Evolutionary conservation across 306 rosid species (phyloP).

Genomic region (Alnus rubra): DNA sequence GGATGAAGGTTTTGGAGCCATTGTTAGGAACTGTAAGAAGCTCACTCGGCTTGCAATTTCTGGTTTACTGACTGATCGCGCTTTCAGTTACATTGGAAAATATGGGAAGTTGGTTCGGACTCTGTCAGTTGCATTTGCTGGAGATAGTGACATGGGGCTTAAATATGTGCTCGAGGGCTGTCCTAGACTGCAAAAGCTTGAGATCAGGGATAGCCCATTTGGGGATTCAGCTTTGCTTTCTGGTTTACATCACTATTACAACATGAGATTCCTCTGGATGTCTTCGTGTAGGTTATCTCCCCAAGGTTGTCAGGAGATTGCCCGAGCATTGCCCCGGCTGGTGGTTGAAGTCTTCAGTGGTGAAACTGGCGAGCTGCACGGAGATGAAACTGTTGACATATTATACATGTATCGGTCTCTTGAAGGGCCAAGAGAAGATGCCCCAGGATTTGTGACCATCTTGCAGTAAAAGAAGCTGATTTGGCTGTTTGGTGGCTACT

Average conservation of each 20-base stretch:
- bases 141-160: constrained; percentile 65
- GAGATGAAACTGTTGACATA: constrained; percentile 30
- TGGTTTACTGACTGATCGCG: constrained; percentile 78
- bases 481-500: constrained; percentile 31
- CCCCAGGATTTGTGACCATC: constrained; percentile 59
- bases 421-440: constrained; percentile 70
- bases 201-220: constrained; percentile 87
- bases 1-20: constrained; percentile 94
- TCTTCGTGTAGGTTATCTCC: constrained; percentile 63
- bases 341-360: constrained; percentile 66
- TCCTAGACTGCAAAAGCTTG: constrained; percentile 76
- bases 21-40: constrained; percentile 88
- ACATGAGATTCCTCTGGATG: constrained; percentile 96
- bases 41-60: constrained; percentile 85
- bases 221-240: constrained; percentile 71
- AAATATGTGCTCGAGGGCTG: constrained; percentile 76
- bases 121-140: constrained; percentile 85
- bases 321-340: constrained; percentile 58
- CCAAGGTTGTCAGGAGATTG: constrained; percentile 69
- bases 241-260: constrained; percentile 80
- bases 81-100: constrained; percentile 65
- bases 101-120: constrained; percentile 78
- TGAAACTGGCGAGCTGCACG: not conserved
- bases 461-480: constrained; percentile 46
- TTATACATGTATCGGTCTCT: constrained; percentile 64